Evolutionary conservation across 2,329 filamentous ascomycete species (phyloP), one percentile per base, ranked within the genome.

Genomic region (Pseudogymnoascus pannorum): DNA sequence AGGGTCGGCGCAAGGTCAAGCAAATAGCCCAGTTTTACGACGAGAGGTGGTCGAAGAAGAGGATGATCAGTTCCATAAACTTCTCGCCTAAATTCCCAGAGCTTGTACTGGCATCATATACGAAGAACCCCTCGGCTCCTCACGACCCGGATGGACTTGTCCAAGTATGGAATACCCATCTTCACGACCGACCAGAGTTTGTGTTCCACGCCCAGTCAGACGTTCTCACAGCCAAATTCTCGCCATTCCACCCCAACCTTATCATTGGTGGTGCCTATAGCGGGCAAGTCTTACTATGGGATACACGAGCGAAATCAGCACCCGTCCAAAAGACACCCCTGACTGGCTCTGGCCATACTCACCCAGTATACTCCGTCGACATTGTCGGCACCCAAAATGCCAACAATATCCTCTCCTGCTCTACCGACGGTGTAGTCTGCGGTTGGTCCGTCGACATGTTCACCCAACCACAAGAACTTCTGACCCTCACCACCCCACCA

Each of bases 391-490:
- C 95, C 0, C 94, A 97, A 72, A 99, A 99, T 73, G 94, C 94
- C 63, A 96, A 97, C 78, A 99, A 97, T 74, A 96, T 99, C 72
- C 89, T 99, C 68, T 97, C 92, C 33, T 93, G 91, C 73, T 97
- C 92, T 1, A 99, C 94, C 0, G 94, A 99, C 71, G 94, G 94
- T 60, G 91, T 96, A 8, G 91, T 97, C 42, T 99, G 94, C 74
- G 91, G 92, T 57, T 99, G 94, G 94, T 92, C 90, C 61, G 91
- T 97, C 66, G 95, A 99, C 74, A 97, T 99, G 85, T 89, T 99
- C 64, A 91, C 93, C 1, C 91, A 97, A 74, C 94, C 94, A 0
- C 93, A 97, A 75, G 94, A 99, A 77, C 87, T 92, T 61, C 84
- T 99, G 42, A 91, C 96, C 70, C 81, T 99, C 11, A 88, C 87